Base-by-base conservation (phyloP, 352 stramenopile genomes). In the Phytophthora litchii region DNA sequence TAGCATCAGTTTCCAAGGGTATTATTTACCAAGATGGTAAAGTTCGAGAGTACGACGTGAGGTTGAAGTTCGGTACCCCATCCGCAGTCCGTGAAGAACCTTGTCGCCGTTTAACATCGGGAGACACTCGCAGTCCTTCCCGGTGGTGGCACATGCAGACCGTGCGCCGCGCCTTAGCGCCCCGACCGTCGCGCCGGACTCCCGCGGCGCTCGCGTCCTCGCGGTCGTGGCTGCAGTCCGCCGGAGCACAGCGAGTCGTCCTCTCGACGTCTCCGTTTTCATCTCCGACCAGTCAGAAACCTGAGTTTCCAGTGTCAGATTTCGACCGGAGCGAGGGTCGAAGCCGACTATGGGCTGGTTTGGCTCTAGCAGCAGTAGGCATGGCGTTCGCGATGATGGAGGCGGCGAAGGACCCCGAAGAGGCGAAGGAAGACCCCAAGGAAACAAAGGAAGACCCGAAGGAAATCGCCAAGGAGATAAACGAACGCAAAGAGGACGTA, bases 41-140 rank as follows among this genome's bases (percentile, higher is more conserved):
- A 50, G 17, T 42, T 19, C 17, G 1, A 9, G 38, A 16, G 50
- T 54, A 35, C 14, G 14, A 8, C n/a, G 10, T 14, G 7, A 69
- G 16, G 58, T 75, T 75, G 67, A 75, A 75, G 67, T 65, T 68
- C 16, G 4, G 12, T n/a, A 35, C 17, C 50, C 49, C 31, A 36
- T 23, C 54, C 21, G 25, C 35, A 52, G 20, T 45, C 11, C n/a
- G 23, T 27, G 23, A 34, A 45, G 40, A 41, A 42, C 11, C 38
- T 20, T 37, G 23, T 27, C 23, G n/a, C 19, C 32, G 49, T 60
- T 60, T 36, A 61, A 48, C 45, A 41, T 17, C 23, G 11, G 38
- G 44, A 12, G 34, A 23, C 19, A 51, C 36, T 56, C 43, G 57
- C 41, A 50, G 40, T 51, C 35, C 50, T 45, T 64, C 52, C 34